Evolutionary conservation across 106 monocot species (phyloP).

Genomic region (Iris macrosiphon): DNA sequence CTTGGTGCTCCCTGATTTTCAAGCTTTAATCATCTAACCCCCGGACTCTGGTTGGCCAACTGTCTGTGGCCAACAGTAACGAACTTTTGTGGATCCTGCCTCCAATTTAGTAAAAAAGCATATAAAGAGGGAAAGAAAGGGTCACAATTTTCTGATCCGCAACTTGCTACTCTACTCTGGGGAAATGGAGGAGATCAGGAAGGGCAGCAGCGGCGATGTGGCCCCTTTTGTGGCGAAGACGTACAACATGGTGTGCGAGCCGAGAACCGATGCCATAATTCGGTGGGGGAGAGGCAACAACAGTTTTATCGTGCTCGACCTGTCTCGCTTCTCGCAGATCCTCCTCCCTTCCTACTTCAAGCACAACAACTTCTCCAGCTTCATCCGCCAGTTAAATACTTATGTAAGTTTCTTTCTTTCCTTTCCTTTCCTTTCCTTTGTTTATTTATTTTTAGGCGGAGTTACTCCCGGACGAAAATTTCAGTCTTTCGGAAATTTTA

Average conservation of each 20-base stretch:
- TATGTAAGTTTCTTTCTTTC: slow-evolving; percentile 10
- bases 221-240: slow-evolving; percentile 12
- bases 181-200: too few relatives aligned
- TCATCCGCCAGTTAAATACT: slow-evolving; percentile 48
- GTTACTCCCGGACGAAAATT: not conserved
- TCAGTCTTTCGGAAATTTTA: not conserved
- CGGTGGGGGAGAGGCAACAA: slow-evolving; percentile 13
- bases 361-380: slow-evolving; percentile 51
- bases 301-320: slow-evolving; percentile 10
- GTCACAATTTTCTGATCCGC: too few relatives aligned
- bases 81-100: too few relatives aligned
- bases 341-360: slow-evolving; percentile 48
- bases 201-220: not conserved
- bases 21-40: too few relatives aligned
- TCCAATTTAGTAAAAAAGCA: too few relatives aligned
- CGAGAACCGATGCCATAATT: slow-evolving; percentile 2
- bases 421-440: not conserved
- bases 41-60: too few relatives aligned
- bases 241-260: slow-evolving; percentile 12
- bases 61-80: too few relatives aligned
- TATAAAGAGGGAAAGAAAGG: too few relatives aligned
- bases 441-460: not conserved
- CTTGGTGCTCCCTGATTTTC: too few relatives aligned
- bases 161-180: too few relatives aligned
- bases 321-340: not conserved